Evolutionary conservation across 2,329 filamentous ascomycete species (phyloP).

Genomic region (Coniochaeta sp.): DNA sequence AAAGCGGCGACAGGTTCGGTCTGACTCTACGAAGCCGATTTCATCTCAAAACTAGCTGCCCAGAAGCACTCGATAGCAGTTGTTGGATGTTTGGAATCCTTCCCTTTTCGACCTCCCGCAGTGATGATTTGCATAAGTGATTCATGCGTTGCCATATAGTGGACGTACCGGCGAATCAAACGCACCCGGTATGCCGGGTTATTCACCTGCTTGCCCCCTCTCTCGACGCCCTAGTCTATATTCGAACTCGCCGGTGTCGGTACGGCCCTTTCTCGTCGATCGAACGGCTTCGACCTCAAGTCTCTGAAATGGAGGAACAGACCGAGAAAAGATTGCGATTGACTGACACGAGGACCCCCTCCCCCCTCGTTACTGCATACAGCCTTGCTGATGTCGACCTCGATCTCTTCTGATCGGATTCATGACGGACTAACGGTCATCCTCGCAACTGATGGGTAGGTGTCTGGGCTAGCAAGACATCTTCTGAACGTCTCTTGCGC

Average conservation of each 20-base stretch:
- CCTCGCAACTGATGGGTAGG: neutral
- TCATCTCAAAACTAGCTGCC: neutral
- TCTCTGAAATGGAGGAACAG: neutral
- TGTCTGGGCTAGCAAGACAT: neutral
- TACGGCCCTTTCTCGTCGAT: neutral
- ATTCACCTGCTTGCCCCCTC: neutral
- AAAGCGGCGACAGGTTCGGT: neutral
- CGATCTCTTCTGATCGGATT: neutral
- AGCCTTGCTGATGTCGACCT: neutral
- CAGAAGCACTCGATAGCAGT: neutral
- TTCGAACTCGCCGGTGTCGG: neutral
- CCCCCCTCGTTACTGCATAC: neutral
- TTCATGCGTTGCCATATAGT: neutral
- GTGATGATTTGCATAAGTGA: neutral
- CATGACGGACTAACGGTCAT: neutral
- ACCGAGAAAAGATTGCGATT: neutral
- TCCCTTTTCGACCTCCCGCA: conserved; percentile 1
- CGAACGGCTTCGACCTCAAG: neutral
- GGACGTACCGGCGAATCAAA: neutral
- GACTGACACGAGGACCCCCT: neutral
- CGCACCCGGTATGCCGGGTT: neutral
- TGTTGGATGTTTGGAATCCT: neutral
- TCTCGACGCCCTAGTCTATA: neutral
- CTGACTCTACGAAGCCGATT: neutral
- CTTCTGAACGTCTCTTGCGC: neutral